Evolutionary conservation across 2,329 filamentous ascomycete genomes (phyloP).

Genomic region (Sclerotinia spermophila): DNA sequence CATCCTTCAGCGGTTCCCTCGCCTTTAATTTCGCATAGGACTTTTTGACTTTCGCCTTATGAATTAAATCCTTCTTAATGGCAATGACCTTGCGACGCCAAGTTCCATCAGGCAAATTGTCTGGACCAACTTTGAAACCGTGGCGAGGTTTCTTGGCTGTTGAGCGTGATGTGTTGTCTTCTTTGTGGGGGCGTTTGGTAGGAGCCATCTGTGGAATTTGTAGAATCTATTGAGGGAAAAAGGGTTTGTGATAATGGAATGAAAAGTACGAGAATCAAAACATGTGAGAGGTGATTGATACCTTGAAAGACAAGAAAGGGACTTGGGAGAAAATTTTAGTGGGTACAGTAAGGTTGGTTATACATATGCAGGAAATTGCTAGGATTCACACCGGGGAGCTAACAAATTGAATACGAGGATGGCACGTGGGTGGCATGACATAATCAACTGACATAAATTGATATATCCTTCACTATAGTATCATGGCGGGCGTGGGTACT

Average conservation of each 20-base stretch:
- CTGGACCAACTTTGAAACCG: conserved; percentile 82
- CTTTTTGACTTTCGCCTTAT: conserved; percentile 91
- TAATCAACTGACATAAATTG: no score
- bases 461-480: no score
- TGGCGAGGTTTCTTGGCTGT: conserved; percentile 54
- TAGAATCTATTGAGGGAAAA: conserved; percentile 15
- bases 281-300: neutral
- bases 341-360: conserved; percentile 5
- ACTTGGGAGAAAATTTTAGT: conserved; percentile 21
- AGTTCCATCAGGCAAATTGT: conserved; percentile 85
- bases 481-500: no score
- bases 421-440: no score
- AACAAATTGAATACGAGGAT: neutral
- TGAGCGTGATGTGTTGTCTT: conserved; percentile 38
- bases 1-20: conserved; percentile 26
- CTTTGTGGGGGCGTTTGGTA: conserved; percentile 52
- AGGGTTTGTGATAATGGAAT: neutral
- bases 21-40: conserved; percentile 85
- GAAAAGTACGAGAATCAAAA: neutral
- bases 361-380: neutral
- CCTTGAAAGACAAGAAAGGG: conserved; percentile 5
- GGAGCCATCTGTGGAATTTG: conserved; percentile 48
- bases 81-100: conserved; percentile 86
- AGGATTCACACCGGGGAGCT: neutral
- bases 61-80: conserved; percentile 84